Evolutionary conservation across 306 rosid species (phyloP), one percentile per base, ranked within the genome.

Genomic region (Lathyrus sativus): DNA sequence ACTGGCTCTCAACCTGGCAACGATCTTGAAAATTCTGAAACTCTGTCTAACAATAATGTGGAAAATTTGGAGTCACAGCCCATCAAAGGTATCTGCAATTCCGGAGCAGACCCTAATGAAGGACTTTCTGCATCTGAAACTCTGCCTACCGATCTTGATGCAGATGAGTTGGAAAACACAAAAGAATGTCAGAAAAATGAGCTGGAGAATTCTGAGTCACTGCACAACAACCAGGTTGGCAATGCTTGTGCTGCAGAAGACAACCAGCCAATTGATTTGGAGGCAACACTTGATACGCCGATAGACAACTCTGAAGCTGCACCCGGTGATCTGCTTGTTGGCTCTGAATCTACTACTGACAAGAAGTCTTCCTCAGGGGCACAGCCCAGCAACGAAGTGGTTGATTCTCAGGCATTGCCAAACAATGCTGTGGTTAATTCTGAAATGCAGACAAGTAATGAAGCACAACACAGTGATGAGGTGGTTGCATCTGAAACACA

Each of bases 21-120:
- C 35, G 71, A 65, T 58, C 37, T 49, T 15, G 61, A 50, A 9
- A 41, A 62, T 18, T 74, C 77, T 22, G 65, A 70, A 48, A 28
- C 68, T n/a, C 3, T 12, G 55, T 26, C 79, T 49, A 51, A 56
- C 55, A 49, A 33, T 9, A 79, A 74, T 57, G 48, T 39, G 15
- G 70, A 18, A 28, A 41, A 64, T 58, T 39, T 68, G 11, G 60
- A 64, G 35, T 33, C 73, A 19, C 65, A 64, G 49, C 65, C 33
- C 44, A 51, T 28, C 46, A 69, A 49, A 11, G 80, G 59, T 43
- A n/a, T 48, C 63, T 62, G 72, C 44, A 63, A 55, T 74, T 38
- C 59, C 5, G n/a, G 56, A 74, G n/a, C 57, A 57, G 35, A 63
- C 17, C 39, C 76, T 39, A 37, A 14, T 19, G 38, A 74, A 31